Evolutionary conservation across 2,329 filamentous ascomycete genomes (phyloP), one percentile per base, ranked within the genome.

Genomic region (Didymella sp.): DNA sequence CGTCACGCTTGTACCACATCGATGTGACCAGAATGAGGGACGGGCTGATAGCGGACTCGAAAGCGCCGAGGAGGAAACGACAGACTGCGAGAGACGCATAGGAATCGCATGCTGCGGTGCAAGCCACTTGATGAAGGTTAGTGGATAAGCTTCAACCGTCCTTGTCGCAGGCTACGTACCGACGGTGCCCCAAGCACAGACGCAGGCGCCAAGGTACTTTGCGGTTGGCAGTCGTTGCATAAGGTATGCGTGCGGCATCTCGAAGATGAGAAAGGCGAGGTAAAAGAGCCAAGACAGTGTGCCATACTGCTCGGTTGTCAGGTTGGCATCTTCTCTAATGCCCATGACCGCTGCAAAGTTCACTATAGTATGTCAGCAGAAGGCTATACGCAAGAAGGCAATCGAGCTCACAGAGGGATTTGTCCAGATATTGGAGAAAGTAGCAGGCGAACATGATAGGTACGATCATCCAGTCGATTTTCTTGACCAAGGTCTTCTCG

Each of bases 1-100:
- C 84, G 3, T 80, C 77, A 9, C 85, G 79, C 1, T 85, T 87
- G 63, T 87, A 85, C 82, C 85, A 89, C 85, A 88, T 88, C 4
- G 81, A 81, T 0, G 86, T 88, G 31, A 89, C 85, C 1, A 89
- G 73, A 79, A 89, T 86, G 58, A 88, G 86, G 0, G 80, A 81
- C 1, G 86, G 86, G 1, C 61, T 63, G n/a, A 71, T 62, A 8
- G 67, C 61, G 11, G 67, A 77, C 66, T 86, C 84, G 55, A 85
- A 84, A 40, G 78, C 78, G 13, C 84, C 84, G 0, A 85, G 74
- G 0, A 86, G 67, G 12, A 84, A 77, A 6, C 84, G 77, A 1
- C 81, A 78, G 7, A 78, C 75, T 4, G 83, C 77, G 12, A 85
- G 72, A 0, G 80, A 79, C 2, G 76, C 78, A 62, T 81, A 85